Evolutionary conservation across 495 filamentous ascomycete genomes (phyloP).

Genomic region (Penicillium manginii): DNA sequence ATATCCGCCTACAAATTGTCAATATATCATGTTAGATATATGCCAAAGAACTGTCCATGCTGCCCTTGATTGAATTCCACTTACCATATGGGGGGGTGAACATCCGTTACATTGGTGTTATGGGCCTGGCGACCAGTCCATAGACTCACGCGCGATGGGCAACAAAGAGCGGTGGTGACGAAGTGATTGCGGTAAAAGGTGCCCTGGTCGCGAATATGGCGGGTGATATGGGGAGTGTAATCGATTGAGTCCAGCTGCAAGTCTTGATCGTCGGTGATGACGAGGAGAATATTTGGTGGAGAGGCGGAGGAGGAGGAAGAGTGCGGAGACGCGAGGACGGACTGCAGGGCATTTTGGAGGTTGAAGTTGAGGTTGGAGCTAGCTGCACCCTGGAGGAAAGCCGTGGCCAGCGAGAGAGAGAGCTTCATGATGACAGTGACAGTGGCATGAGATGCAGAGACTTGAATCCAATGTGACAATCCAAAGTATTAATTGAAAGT

Average conservation of each 20-base stretch:
- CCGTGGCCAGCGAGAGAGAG: not conserved
- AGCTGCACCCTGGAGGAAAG: not conserved
- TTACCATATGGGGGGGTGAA: conserved; percentile 62
- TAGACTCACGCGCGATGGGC: conserved; percentile 62
- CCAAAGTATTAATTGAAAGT: no score
- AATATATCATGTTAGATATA: not conserved
- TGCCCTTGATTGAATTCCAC: not conserved
- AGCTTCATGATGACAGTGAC: conserved; percentile 27
- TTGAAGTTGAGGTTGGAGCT: not conserved
- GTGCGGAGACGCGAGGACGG: conserved; percentile 6
- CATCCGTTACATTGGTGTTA: conserved; percentile 76
- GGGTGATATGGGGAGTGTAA: conserved; percentile 58
- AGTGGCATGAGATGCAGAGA: no score
- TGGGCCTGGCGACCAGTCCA: conserved; percentile 70
- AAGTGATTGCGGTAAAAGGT: conserved; percentile 61
- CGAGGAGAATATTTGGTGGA: conserved; percentile 63
- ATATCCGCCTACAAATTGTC: conserved; percentile 61
- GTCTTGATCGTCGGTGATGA: conserved; percentile 71
- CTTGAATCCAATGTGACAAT: no score
- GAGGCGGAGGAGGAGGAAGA: conserved; percentile 5
- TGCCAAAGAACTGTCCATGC: no score
- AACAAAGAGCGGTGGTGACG: conserved; percentile 65
- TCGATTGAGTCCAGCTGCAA: conserved; percentile 60
- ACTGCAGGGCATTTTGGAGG: conserved; percentile 19
- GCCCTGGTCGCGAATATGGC: conserved; percentile 57